Percentiles rank a stretch among this genome's conserved stretches.
phyloP scores from a whole-genome alignment of 2,329 filamentous ascomycete species.

The Aschersonia sp. region DNA sequence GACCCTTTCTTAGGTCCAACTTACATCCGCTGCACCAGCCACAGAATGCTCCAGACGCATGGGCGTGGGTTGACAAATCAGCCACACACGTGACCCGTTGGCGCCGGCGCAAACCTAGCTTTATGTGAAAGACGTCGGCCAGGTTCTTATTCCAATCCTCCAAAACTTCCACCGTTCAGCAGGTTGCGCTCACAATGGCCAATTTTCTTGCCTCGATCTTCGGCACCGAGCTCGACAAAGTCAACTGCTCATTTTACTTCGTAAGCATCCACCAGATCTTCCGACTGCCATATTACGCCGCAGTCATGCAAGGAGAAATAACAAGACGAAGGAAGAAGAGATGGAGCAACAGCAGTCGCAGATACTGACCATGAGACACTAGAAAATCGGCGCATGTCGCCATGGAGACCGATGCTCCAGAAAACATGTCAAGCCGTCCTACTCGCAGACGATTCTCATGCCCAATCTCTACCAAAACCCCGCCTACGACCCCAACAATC shows the following conservation, averaged over 20 bases:
- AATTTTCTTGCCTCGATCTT: slow-evolving; percentile 99
- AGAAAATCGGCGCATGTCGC: slow-evolving; percentile 95
- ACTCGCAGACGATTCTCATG: slow-evolving; percentile 93
- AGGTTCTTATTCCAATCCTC: neutral
- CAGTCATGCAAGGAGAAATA: neutral
- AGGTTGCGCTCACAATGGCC: slow-evolving; percentile 45
- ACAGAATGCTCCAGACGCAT: slow-evolving; percentile 4
- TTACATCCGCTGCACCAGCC: neutral
- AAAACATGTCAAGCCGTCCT: slow-evolving; percentile 98
- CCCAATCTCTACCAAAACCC: slow-evolving; percentile 99
- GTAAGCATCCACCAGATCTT: slow-evolving; percentile 13
- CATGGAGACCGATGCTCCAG: slow-evolving; percentile 96
- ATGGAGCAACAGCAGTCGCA: neutral
- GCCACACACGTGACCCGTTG: slow-evolving; percentile 16
- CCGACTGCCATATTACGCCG: neutral
- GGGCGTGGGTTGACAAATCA: slow-evolving; percentile 9
- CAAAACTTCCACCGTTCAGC: neutral
- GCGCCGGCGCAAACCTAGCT: neutral
- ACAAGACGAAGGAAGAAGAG: neutral
- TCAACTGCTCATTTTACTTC: slow-evolving; percentile 97
- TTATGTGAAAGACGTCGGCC: too few relatives aligned
- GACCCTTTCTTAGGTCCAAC: too few relatives aligned
- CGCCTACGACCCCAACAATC: slow-evolving; percentile 88
- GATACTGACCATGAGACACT: neutral
- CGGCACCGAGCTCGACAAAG: slow-evolving; percentile 98